phyloP scores from a whole-genome alignment of 169 alveolate genomes.

The Babesia bigemina region DNA sequence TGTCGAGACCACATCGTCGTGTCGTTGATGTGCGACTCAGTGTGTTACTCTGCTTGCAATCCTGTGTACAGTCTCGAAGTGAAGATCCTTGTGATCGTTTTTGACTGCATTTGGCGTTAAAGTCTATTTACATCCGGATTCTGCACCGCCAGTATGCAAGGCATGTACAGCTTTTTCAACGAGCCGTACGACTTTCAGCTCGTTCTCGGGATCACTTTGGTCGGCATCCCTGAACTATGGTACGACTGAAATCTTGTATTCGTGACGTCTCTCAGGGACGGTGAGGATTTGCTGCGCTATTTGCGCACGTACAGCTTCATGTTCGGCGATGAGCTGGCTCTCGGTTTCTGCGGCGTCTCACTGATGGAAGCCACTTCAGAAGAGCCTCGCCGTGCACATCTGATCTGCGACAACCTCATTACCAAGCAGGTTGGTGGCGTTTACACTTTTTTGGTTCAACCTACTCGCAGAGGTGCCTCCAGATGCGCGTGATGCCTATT shows the following conservation, averaged over 20 bases:
- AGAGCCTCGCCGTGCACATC: constrained; percentile 51
- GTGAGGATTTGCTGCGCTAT: constrained; percentile 32
- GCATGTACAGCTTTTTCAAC: constrained; percentile 51
- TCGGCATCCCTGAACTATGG: constrained; percentile 62
- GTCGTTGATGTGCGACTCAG: too few species aligned
- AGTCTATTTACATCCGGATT: neutral
- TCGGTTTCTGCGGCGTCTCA: constrained; percentile 33
- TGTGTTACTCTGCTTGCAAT: too few species aligned
- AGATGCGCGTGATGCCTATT: constrained; percentile 61
- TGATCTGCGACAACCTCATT: constrained; percentile 48
- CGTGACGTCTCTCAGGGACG: constrained; percentile 35
- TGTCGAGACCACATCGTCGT: too few species aligned
- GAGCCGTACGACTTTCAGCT: constrained; percentile 67
- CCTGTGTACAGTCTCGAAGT: too few species aligned
- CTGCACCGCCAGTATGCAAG: constrained; percentile 23
- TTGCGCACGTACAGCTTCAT: constrained; percentile 45
- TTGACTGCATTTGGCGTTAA: too few species aligned
- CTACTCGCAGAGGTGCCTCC: constrained; percentile 34
- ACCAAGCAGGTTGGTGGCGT: constrained; percentile 50
- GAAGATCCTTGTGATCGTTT: too few species aligned
- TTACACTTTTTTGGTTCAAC: neutral
- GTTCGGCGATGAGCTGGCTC: constrained; percentile 32
- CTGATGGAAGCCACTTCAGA: constrained; percentile 29
- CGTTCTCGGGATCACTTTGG: constrained; percentile 62
- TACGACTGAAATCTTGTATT: neutral